Evolutionary conservation across 495 filamentous ascomycete genomes (phyloP), one percentile per base, ranked within the genome.

Genomic region (Rhypophila decipiens): DNA sequence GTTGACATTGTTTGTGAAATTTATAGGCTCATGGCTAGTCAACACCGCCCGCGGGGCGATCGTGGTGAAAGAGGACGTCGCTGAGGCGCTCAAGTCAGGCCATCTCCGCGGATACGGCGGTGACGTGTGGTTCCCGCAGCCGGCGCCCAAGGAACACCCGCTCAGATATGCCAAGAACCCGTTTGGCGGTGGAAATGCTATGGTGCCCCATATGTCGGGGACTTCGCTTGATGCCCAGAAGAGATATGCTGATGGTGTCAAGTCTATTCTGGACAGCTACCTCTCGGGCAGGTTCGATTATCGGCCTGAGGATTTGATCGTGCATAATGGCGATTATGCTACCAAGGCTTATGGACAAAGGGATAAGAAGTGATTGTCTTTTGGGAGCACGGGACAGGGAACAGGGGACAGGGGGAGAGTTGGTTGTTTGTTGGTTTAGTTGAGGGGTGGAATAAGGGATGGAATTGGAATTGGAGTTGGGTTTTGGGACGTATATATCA

Each of bases 11-110:
- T n/a, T n/a, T n/a, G n/a, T n/a, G n/a, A n/a, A n/a, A n/a, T n/a
- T n/a, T n/a, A n/a, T n/a, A n/a, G n/a, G 87, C 55, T 84, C 87
- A 38, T 97, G 90, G 90, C 85, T 98, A 62, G 74, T 98, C 72
- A 98, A 98, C 82, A 98, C 93, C 21, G 93, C 93, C 44, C 93
- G 93, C 67, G 93, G 93, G 56, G 93, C 93, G 65, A 98, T 98
- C 62, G 93, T 98, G 49, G 93, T 96, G 65, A 98, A 98, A 82
- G 91, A 97, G 71, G 93, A 96, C 61, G 93, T 98, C 38, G 93
- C 93, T 39, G 91, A 87, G 42, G 93, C 93, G 22, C 80, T 98
- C 64, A 87, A 89, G 76, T 77, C 78, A 27, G 93, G 93, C 60
- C 90, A 98, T 69, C 88, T 98, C 65, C 84, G 89, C 53, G 93